A percentile compares a stretch with the other conserved stretches of the same genome.
These are phyloP conservation scores for Cynanchum wilfordii DNA, from an alignment of 257 asterid species.

Conservation along the genomic window DNA sequence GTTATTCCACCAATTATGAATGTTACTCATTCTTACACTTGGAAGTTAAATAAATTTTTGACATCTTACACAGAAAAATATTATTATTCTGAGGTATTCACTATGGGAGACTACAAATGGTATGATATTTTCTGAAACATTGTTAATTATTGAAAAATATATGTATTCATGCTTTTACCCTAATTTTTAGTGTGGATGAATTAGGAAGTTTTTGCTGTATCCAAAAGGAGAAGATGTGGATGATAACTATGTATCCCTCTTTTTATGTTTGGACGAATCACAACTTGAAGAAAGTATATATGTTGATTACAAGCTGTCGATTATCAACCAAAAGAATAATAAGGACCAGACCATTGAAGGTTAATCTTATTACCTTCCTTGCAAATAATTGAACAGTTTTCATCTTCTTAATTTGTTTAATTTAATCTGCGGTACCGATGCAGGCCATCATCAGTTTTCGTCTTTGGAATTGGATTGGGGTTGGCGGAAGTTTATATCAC, in stretches of 20 bases:
- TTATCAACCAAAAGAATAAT: neutral
- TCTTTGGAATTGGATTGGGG: too few species aligned
- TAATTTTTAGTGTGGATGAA: too few species aligned
- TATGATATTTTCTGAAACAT: neutral
- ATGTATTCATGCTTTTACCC: too few species aligned
- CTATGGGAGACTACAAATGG: constrained; percentile 2
- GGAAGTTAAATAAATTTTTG: constrained; percentile 2
- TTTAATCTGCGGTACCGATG: too few species aligned
- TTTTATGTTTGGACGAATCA: too few species aligned
- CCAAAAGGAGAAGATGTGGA: neutral
- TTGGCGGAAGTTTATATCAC: too few species aligned
- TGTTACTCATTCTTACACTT: neutral
- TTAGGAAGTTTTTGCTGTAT: neutral
- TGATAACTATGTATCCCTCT: neutral
- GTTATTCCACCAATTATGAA: neutral
- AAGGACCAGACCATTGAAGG: neutral
- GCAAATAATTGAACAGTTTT: too few species aligned
- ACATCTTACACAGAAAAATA: neutral
- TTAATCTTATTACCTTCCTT: too few species aligned
- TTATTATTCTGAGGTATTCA: neutral
- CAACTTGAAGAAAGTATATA: neutral
- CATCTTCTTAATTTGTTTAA: too few species aligned
- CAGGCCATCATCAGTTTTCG: too few species aligned
- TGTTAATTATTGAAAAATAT: too few species aligned
- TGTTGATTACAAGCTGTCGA: neutral